A percentile compares a stretch with the other conserved stretches of the same genome.
Evolutionary conservation across 352 stramenopile genomes (phyloP).

Genomic region (Phytopythium vexans): DNA sequence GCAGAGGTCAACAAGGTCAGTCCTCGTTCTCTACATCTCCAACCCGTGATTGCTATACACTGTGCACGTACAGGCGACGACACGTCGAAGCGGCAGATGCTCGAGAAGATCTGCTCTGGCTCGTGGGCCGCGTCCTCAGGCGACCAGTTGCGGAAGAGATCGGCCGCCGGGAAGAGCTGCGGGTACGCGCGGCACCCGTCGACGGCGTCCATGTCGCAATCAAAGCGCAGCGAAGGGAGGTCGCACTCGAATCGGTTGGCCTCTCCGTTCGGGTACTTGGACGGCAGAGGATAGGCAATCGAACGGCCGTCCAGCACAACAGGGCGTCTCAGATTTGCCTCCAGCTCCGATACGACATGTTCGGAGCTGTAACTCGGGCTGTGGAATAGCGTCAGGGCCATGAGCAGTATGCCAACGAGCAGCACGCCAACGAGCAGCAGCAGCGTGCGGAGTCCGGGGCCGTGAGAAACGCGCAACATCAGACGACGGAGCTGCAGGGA

Average conservation of each 20-base stretch:
- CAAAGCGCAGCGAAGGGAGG: conserved; percentile 50
- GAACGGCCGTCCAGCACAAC: conserved; percentile 32
- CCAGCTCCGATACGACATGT: neutral
- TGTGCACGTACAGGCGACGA: conserved; percentile 35
- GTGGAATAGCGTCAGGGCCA: too few relatives aligned
- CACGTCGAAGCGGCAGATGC: conserved; percentile 65
- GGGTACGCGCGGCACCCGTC: conserved; percentile 57
- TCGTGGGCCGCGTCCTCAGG: conserved; percentile 35
- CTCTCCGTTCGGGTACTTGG: conserved; percentile 41
- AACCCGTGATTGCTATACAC: neutral
- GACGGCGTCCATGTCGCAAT: conserved; percentile 39
- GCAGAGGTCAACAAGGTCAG: conserved; percentile 2
- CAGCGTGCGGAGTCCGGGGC: too few relatives aligned
- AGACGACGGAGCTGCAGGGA: neutral
- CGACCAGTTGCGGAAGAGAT: conserved; percentile 84
- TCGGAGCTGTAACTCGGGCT: neutral
- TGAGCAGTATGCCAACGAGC: too few relatives aligned
- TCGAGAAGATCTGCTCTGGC: conserved; percentile 44
- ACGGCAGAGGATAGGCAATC: conserved; percentile 24
- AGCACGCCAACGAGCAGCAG: too few relatives aligned
- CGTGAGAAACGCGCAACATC: neutral
- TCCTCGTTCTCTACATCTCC: neutral
- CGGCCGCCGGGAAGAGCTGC: conserved; percentile 59
- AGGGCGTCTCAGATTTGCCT: neutral
- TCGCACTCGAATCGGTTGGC: conserved; percentile 47